phyloP scores from a whole-genome alignment of 1,139 yeast species.

The Debaryomyces coudertii region DNA sequence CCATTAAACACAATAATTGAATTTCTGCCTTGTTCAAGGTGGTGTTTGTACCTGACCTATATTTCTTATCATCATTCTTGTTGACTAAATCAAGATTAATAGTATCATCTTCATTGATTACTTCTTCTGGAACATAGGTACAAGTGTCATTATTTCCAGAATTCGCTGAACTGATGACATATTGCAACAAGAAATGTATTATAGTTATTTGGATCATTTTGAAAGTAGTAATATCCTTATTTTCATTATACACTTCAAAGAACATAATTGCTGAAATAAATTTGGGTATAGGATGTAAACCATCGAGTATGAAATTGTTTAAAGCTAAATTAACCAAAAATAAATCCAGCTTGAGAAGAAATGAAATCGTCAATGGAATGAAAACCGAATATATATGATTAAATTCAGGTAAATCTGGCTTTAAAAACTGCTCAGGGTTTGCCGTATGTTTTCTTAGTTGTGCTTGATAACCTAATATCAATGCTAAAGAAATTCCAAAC shows the following conservation, averaged over 20 bases:
- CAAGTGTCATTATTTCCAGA: conserved; percentile 24
- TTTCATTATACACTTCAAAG: conserved; percentile 33
- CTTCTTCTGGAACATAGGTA: conserved; percentile 23
- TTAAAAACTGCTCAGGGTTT: conserved; percentile 16
- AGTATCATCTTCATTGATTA: conserved; percentile 20
- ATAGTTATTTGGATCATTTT: conserved; percentile 29
- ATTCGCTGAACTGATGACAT: conserved; percentile 33
- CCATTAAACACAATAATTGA: conserved; percentile 34
- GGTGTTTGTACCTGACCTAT: conserved; percentile 19
- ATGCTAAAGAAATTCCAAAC: conserved; percentile 36
- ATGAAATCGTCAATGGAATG: conserved; percentile 33
- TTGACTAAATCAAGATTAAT: conserved; percentile 16
- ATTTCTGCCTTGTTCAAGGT: conserved; percentile 41
- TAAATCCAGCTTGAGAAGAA: conserved; percentile 27
- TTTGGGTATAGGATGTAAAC: conserved; percentile 35
- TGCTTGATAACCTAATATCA: conserved; percentile 32
- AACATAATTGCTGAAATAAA: conserved; percentile 33
- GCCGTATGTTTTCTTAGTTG: conserved; percentile 20
- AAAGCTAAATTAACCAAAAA: conserved; percentile 38
- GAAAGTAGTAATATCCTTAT: conserved; percentile 19
- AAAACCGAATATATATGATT: conserved; percentile 39
- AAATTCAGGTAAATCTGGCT: conserved; percentile 42
- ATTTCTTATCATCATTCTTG: conserved; percentile 13
- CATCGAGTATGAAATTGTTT: conserved; percentile 41
- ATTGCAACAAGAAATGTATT: conserved; percentile 29